phyloP scores from a whole-genome alignment of 805 yeast genomes.

The Clavispora asparagi region DNA sequence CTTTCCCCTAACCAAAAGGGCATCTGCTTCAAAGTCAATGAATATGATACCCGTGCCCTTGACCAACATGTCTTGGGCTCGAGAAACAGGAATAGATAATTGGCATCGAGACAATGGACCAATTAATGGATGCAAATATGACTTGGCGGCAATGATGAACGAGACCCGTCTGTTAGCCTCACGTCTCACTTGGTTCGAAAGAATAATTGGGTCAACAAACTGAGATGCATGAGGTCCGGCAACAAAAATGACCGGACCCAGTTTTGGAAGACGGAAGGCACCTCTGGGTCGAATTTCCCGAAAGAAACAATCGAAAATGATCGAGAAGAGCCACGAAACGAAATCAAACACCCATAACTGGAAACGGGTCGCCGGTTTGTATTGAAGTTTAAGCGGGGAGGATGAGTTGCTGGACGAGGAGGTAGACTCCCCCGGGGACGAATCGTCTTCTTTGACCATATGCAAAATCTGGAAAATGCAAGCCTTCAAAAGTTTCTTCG shows the following conservation, averaged over 20 bases:
- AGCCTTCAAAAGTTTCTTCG: background rate
- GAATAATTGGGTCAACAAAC: constrained; percentile 75
- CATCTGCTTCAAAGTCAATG: constrained; percentile 48
- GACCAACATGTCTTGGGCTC: constrained; percentile 83
- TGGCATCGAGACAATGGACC: constrained; percentile 75
- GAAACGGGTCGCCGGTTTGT: constrained; percentile 9
- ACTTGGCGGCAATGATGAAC: constrained; percentile 80
- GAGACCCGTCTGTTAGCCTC: constrained; percentile 66
- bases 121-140: constrained; percentile 59
- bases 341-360: constrained; percentile 40
- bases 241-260: constrained; percentile 86
- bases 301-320: constrained; percentile 65
- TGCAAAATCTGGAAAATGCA: background rate
- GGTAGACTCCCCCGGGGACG: background rate
- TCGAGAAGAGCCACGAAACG: constrained; percentile 44
- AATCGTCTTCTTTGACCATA: background rate
- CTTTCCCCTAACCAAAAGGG: constrained; percentile 53
- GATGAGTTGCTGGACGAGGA: background rate
- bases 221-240: constrained; percentile 98
- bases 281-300: constrained; percentile 88
- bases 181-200: constrained; percentile 74
- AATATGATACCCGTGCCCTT: constrained; percentile 63
- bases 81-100: constrained; percentile 81
- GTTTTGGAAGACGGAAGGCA: constrained; percentile 60
- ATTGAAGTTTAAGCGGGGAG: constrained; percentile 1